These are phyloP conservation scores for Candida insectorum DNA, from an alignment of 805 yeast genomes.

Conservation along the genomic window DNA sequence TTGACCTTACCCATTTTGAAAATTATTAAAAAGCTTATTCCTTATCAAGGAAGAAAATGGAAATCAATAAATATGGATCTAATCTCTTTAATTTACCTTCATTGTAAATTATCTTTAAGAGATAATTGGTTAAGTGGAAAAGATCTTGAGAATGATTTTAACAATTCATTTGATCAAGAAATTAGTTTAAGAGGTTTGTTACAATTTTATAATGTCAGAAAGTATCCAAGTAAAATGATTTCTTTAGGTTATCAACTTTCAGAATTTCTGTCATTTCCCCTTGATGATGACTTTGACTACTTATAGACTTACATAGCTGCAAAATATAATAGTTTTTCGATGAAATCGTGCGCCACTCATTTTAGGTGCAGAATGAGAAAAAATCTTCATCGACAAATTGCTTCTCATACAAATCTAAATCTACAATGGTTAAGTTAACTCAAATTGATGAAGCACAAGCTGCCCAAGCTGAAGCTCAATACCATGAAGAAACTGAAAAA, in stretches of 20 bases:
- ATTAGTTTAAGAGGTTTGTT: slow-evolving; percentile 74
- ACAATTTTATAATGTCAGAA: slow-evolving; percentile 68
- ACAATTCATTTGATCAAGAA: slow-evolving; percentile 81
- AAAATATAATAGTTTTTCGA: no score
- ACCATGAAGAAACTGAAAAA: slow-evolving; percentile 18
- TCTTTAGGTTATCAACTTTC: slow-evolving; percentile 50
- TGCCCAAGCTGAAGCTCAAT: slow-evolving; percentile 32
- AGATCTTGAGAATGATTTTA: slow-evolving; percentile 71
- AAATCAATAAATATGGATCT: slow-evolving; percentile 89
- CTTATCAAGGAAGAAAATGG: slow-evolving; percentile 94
- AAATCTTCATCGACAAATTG: slow-evolving; percentile 10
- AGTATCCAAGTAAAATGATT: slow-evolving; percentile 51
- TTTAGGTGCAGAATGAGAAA: slow-evolving; percentile 1
- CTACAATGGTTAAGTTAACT: slow-evolving; percentile 78
- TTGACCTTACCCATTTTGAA: slow-evolving; percentile 70
- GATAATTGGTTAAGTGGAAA: slow-evolving; percentile 89
- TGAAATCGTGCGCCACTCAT: no score
- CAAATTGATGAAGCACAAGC: slow-evolving; percentile 61
- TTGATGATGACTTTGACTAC: slow-evolving; percentile 13
- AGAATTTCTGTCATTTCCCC: slow-evolving; percentile 8
- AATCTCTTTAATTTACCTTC: slow-evolving; percentile 79
- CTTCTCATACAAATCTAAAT: slow-evolving; percentile 4
- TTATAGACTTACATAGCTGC: not conserved
- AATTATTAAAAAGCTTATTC: slow-evolving; percentile 74
- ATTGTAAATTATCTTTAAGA: slow-evolving; percentile 64